Conservation (phyloP, 164 flowering plant species). For the Vitis rotundifolia region DNA sequence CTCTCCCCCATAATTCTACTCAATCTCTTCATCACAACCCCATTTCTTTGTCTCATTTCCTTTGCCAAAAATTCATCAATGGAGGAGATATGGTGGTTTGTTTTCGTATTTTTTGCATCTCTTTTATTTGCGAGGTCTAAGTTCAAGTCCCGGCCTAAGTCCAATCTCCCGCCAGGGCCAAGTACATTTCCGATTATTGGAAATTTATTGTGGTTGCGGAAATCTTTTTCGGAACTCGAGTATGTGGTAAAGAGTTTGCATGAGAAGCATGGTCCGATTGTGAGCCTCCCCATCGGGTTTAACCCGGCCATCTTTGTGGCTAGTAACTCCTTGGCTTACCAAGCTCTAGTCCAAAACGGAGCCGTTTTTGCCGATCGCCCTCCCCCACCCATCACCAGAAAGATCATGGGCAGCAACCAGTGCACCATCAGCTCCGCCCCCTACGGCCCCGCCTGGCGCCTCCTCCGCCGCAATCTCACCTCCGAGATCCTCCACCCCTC, state of each 20-base stretch:
- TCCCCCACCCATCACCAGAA: not conserved
- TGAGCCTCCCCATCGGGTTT: constrained; percentile 32
- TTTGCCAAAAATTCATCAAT: too few relatives aligned
- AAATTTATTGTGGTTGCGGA: constrained; percentile 27
- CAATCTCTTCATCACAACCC: too few relatives aligned
- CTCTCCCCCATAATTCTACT: too few relatives aligned
- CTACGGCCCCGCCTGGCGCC: constrained; percentile 32
- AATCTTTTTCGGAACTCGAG: constrained; percentile 19
- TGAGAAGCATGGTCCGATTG: constrained; percentile 44
- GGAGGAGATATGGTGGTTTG: too few relatives aligned
- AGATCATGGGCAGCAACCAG: constrained; percentile 12
- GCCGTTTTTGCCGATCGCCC: constrained; percentile 29
- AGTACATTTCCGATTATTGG: constrained; percentile 26
- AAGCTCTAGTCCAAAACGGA: constrained; percentile 38
- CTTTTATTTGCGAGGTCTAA: too few relatives aligned
- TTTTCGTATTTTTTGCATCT: too few relatives aligned
- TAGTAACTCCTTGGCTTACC: constrained; percentile 37
- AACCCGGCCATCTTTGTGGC: constrained; percentile 36
- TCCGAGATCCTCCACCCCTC: constrained; percentile 22
- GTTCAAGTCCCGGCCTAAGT: too few relatives aligned
- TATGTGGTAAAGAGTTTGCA: constrained; percentile 23
- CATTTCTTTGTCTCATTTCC: too few relatives aligned
- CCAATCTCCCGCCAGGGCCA: constrained; percentile 48
- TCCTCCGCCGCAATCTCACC: constrained; percentile 26
- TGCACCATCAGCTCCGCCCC: constrained; percentile 18